A percentile compares a stretch with the other conserved stretches of the same genome.
Conservation (phyloP, 1,139 yeast species). For the Magnusiomyces paraingens region DNA sequence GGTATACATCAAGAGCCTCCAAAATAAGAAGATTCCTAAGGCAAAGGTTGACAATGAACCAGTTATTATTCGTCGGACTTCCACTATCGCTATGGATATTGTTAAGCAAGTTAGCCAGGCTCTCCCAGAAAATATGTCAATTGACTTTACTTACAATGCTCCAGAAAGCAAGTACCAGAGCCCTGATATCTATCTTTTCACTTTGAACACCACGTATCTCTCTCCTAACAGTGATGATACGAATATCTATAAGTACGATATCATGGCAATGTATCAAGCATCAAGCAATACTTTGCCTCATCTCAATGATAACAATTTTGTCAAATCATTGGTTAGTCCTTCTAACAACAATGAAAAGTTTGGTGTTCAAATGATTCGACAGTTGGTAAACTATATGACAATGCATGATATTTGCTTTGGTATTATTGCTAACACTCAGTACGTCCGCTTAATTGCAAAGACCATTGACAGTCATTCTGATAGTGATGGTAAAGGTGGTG, state of each 20-base stretch:
- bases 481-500: constrained; percentile 11
- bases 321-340: constrained; percentile 6
- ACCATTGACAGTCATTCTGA: constrained; percentile 4
- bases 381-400: constrained; percentile 13
- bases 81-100: constrained; percentile 1
- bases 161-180: constrained; percentile 5
- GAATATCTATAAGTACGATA: background rate
- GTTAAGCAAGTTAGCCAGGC: background rate
- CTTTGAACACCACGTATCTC: background rate
- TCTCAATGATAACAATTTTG: constrained; percentile 5
- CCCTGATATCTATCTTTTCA: background rate
- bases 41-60: background rate
- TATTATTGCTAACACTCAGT: constrained; percentile 12
- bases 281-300: constrained; percentile 10
- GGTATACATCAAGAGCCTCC: too few species aligned
- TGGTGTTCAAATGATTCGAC: constrained; percentile 12
- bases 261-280: constrained; percentile 11
- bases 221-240: background rate
- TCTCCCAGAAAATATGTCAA: background rate
- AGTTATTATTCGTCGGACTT: background rate
- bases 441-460: constrained; percentile 12
- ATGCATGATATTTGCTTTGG: constrained; percentile 13
- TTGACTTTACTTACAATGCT: background rate
- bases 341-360: background rate
- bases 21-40: background rate